These are phyloP conservation scores for Ulota crispa DNA, from an alignment of 225 moss, liverwort and hornwort species.

Conservation along the genomic window DNA sequence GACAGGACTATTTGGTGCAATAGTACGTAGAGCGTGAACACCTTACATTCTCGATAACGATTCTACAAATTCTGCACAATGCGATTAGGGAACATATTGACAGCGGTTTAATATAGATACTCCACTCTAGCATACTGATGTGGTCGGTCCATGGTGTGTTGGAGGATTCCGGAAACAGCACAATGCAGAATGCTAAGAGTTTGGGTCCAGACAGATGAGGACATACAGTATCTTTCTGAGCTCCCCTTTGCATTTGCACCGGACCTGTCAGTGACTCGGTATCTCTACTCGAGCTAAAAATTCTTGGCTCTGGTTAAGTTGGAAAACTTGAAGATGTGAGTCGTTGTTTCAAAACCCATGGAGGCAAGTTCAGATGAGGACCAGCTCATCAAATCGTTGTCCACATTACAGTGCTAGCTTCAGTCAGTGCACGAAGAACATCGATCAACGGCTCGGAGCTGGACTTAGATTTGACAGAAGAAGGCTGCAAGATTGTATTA, in stretches of 20 bases:
- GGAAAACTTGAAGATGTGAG: background rate
- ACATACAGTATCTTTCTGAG: background rate
- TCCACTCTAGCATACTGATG: too few relatives aligned
- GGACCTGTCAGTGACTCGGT: background rate
- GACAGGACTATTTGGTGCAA: background rate
- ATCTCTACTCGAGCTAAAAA: background rate
- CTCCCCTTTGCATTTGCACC: background rate
- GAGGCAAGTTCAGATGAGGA: background rate
- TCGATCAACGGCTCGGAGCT: background rate
- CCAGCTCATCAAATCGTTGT: background rate
- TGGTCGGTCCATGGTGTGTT: too few relatives aligned
- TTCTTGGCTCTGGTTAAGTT: background rate
- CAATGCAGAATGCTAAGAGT: background rate
- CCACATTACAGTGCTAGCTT: background rate
- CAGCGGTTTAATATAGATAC: background rate
- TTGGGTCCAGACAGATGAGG: background rate
- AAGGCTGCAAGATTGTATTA: background rate
- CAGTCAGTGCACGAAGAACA: background rate
- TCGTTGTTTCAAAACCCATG: background rate
- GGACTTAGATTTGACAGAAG: background rate
- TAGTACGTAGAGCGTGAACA: too few relatives aligned
- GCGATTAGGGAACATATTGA: too few relatives aligned
- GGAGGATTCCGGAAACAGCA: background rate
- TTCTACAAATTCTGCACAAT: too few relatives aligned
- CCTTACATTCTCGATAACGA: too few relatives aligned